These are phyloP conservation scores for Auriscalpium orientale DNA, from an alignment of 768 basidiomycete genomes.

Conservation along the genomic window DNA sequence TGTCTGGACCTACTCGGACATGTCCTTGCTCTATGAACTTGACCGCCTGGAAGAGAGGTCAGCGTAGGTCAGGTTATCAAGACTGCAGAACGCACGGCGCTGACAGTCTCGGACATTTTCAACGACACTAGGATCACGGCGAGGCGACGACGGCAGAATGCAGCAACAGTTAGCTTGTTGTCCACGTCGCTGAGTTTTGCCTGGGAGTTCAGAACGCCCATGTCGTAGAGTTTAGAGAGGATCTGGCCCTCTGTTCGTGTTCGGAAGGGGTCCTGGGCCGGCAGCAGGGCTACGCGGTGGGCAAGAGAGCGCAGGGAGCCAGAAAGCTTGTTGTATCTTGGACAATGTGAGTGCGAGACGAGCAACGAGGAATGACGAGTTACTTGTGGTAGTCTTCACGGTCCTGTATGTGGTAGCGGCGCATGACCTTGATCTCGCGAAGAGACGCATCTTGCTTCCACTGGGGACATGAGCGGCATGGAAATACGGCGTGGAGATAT, in stretches of 20 bases:
- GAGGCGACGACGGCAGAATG: constrained; percentile 85
- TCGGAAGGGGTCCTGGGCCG: constrained; percentile 84
- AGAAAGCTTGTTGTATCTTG: constrained; percentile 89
- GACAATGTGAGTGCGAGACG: not conserved
- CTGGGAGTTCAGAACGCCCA: constrained; percentile 81
- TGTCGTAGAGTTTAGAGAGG: constrained; percentile 93
- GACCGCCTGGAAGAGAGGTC: constrained; percentile 57
- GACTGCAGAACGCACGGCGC: constrained; percentile 47
- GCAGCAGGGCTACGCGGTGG: constrained; percentile 80
- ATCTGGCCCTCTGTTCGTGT: constrained; percentile 78
- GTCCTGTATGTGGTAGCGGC: constrained; percentile 92
- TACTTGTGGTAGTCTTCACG: constrained; percentile 92
- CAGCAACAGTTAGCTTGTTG: constrained; percentile 89
- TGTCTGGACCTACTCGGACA: constrained; percentile 92
- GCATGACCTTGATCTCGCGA: constrained; percentile 90
- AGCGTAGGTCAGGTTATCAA: not conserved
- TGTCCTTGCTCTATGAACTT: constrained; percentile 99
- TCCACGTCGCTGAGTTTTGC: constrained; percentile 93
- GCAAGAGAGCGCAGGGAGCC: constrained; percentile 81
- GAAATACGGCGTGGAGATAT: not conserved
- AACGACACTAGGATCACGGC: constrained; percentile 88
- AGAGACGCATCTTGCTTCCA: constrained; percentile 95
- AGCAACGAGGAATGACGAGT: constrained; percentile 12
- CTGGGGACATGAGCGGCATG: constrained; percentile 31
- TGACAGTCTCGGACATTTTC: constrained; percentile 95